Evolutionary conservation across 495 filamentous ascomycete genomes (phyloP).

Genomic region (Penicillium soppii): DNA sequence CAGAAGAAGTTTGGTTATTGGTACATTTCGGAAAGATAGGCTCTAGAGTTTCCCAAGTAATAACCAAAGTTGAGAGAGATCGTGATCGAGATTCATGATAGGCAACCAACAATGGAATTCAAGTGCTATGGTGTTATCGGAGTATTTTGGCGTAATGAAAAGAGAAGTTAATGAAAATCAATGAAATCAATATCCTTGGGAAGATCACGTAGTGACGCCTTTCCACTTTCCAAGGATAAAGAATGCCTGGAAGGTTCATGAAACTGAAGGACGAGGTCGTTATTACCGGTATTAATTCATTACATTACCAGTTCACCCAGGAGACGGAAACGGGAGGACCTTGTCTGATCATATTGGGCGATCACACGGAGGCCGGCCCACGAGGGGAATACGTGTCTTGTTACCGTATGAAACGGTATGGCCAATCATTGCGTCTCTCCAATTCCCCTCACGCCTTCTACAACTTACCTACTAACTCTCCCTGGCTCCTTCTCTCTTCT

Average conservation of each 20-base stretch:
- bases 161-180: too few relatives aligned
- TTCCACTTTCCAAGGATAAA: conserved; percentile 18
- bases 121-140: not conserved
- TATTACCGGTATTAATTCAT: conserved; percentile 3
- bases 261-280: conserved; percentile 14
- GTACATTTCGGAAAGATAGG: not conserved
- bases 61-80: not conserved
- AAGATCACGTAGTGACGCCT: conserved; percentile 14
- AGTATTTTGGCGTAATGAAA: not conserved
- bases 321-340: conserved; percentile 19
- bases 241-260: conserved; percentile 37
- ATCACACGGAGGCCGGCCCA: conserved; percentile 12
- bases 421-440: conserved; percentile 11
- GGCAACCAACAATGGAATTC: conserved; percentile 6
- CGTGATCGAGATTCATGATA: not conserved
- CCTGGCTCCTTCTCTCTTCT: conserved; percentile 14
- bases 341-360: not conserved
- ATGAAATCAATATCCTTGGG: not conserved
- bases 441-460: conserved; percentile 13
- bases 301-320: conserved; percentile 7
- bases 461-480: conserved; percentile 8
- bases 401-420: conserved; percentile 9
- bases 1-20: conserved; percentile 1
- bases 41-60: not conserved
- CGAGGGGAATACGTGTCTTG: conserved; percentile 12